phyloP scores from a whole-genome alignment of 352 stramenopile species.

The Phytopythium delawarense region DNA sequence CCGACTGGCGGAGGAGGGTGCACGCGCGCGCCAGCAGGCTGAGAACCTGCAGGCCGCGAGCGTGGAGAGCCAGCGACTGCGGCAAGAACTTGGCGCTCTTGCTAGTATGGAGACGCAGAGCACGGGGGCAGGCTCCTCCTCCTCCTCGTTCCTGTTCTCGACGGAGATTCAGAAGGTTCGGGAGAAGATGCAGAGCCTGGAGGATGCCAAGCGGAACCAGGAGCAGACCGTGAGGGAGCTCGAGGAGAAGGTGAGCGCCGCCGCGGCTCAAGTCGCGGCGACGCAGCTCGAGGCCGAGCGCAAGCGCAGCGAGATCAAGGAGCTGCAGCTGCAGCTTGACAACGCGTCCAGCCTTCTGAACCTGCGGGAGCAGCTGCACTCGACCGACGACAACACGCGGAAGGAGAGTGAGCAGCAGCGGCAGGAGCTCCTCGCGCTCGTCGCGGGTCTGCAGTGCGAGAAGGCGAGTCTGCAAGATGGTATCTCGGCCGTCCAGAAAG shows the following conservation, averaged over 20 bases:
- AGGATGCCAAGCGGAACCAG: conserved; percentile 8
- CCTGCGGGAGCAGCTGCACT: conserved; percentile 45
- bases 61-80: conserved; percentile 37
- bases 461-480: conserved; percentile 28
- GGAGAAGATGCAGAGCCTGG: conserved; percentile 20
- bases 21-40: conserved; percentile 14
- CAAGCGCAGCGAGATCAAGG: conserved; percentile 42
- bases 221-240: conserved; percentile 28
- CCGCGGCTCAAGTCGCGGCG: conserved; percentile 15
- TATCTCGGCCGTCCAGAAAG: conserved; percentile 16
- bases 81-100: conserved; percentile 28
- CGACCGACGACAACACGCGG: conserved; percentile 34
- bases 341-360: conserved; percentile 31
- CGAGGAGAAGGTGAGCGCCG: conserved; percentile 28
- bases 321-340: conserved; percentile 49
- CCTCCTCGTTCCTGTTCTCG: conserved; percentile 17
- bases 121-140: conserved; percentile 5
- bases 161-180: conserved; percentile 25
- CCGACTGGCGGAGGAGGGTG: conserved; percentile 26
- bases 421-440: conserved; percentile 34
- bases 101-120: neutral
- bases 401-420: conserved; percentile 42
- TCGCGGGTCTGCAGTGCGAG: conserved; percentile 39
- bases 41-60: conserved; percentile 39
- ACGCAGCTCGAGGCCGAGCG: conserved; percentile 33